A percentile compares a stretch with the other conserved stretches of the same genome.
Evolutionary conservation across 257 asterid species (phyloP).

Genomic region (Fraxinus pennsylvanica): DNA sequence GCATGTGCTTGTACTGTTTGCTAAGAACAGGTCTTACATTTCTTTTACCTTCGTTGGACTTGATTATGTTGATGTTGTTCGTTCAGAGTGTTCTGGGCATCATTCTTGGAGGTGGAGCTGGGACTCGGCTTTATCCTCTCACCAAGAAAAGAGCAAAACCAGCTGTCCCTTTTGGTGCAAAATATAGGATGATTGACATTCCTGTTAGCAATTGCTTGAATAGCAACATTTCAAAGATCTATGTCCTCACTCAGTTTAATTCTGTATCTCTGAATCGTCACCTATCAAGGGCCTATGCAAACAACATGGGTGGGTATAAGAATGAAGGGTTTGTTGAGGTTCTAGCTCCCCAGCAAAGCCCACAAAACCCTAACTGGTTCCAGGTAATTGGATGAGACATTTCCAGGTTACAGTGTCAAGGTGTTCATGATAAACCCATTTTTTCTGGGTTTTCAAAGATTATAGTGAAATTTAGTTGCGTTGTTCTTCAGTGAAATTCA

Average conservation of each 20-base stretch:
- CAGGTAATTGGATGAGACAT: background rate
- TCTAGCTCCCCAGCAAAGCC: slow-evolving; percentile 12
- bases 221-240: slow-evolving; percentile 15
- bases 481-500: background rate
- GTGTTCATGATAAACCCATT: background rate
- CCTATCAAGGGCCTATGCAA: slow-evolving; percentile 1
- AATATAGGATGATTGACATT: slow-evolving; percentile 6
- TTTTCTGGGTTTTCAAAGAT: background rate
- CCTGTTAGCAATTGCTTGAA: slow-evolving; percentile 12
- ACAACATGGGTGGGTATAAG: slow-evolving; percentile 5
- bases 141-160: slow-evolving; percentile 18
- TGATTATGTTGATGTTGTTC: background rate
- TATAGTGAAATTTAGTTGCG: background rate
- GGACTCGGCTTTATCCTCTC: slow-evolving; percentile 14
- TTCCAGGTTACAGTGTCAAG: background rate
- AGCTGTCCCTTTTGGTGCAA: slow-evolving; percentile 11
- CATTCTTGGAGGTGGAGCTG: background rate
- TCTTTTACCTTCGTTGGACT: background rate
- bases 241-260: slow-evolving; percentile 11
- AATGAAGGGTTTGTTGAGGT: slow-evolving; percentile 10
- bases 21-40: background rate
- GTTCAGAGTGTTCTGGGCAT: slow-evolving; percentile 2
- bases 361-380: slow-evolving; percentile 11
- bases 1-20: too few species aligned
- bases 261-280: slow-evolving; percentile 12